A percentile compares a stretch with the other conserved stretches of the same genome.
Conservation (phyloP, 768 basidiomycete species). For the Psilocybe cubensis region DNA sequence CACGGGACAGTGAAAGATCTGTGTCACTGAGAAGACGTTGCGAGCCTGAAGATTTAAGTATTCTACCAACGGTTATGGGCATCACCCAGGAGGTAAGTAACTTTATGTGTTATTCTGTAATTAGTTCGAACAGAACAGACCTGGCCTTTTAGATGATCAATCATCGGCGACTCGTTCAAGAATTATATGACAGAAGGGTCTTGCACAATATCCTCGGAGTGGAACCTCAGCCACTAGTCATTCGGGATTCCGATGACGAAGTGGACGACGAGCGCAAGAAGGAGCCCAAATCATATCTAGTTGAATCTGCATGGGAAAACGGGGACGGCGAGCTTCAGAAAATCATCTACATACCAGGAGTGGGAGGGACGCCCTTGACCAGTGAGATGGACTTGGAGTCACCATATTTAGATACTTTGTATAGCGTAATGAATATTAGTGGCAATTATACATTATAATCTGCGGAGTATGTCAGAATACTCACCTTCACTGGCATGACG, state of each 20-base stretch:
- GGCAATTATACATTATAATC: too few species aligned
- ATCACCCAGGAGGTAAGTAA: conserved; percentile 75
- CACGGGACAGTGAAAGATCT: conserved; percentile 55
- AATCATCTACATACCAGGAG: too few species aligned
- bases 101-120: not conserved
- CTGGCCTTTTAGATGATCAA: conserved; percentile 61
- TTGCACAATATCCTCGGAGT: conserved; percentile 66
- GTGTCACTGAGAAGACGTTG: conserved; percentile 43
- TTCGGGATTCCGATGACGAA: not conserved
- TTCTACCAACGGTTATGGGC: conserved; percentile 79
- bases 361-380: too few species aligned
- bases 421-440: too few species aligned
- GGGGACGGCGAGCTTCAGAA: too few species aligned
- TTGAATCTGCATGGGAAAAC: conserved; percentile 16
- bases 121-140: conserved; percentile 2
- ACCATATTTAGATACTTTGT: too few species aligned
- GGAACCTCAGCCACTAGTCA: conserved; percentile 19
- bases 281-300: conserved; percentile 6
- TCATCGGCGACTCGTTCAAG: conserved; percentile 69
- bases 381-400: too few species aligned
- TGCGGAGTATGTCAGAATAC: too few species aligned
- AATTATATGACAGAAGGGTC: conserved; percentile 61
- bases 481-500: too few species aligned
- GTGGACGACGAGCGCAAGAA: not conserved
- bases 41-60: conserved; percentile 71